phyloP scores from a whole-genome alignment of 139 green algal genomes.

The Eudorina sp. region DNA sequence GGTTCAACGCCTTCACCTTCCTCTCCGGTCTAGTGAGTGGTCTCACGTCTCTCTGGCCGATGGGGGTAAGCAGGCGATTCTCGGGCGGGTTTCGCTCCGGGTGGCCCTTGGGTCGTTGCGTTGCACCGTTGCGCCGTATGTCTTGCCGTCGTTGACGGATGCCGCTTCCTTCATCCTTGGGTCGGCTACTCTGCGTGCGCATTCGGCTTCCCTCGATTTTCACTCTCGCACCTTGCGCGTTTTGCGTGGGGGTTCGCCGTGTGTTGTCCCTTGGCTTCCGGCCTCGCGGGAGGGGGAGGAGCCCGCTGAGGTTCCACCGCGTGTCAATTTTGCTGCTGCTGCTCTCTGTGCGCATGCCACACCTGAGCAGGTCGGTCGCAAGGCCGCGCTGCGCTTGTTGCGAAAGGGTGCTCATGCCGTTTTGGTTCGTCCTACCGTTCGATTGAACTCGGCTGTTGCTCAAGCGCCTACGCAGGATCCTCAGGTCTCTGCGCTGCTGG shows the following conservation, averaged over 20 bases:
- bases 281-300: not conserved
- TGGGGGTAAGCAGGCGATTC: too few species aligned
- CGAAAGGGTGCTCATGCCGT: not conserved
- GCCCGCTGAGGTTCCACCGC: not conserved
- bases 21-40: too few species aligned
- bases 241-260: not conserved
- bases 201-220: not conserved
- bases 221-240: not conserved
- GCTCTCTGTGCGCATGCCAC: not conserved
- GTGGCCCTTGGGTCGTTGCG: too few species aligned
- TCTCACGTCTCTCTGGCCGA: too few species aligned
- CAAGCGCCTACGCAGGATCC: not conserved
- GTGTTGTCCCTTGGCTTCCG: not conserved
- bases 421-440: not conserved
- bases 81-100: too few species aligned
- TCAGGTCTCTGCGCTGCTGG: not conserved
- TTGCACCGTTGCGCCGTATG: too few species aligned
- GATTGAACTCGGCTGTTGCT: not conserved
- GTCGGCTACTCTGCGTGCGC: not conserved
- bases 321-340: not conserved
- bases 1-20: not conserved
- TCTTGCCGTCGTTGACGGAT: not conserved
- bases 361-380: not conserved
- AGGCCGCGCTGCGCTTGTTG: not conserved
- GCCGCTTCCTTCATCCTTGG: not conserved